Conservation (phyloP, 352 stramenopile genomes). For the Phytophthora crassamura region DNA sequence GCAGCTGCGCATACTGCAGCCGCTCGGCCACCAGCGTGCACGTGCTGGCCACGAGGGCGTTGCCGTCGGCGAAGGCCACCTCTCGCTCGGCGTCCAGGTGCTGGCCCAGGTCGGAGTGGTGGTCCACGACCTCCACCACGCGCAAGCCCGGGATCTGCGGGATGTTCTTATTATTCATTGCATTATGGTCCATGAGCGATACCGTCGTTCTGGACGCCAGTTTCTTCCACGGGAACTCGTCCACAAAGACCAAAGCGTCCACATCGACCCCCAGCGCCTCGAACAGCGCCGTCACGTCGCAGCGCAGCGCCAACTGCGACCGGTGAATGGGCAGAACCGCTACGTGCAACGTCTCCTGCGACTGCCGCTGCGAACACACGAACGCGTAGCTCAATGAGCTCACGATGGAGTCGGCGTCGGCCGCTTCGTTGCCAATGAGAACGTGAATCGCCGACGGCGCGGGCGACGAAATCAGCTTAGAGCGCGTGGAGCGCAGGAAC, state of each 20-base stretch:
- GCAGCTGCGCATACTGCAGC: constrained; percentile 27
- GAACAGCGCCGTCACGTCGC: constrained; percentile 73
- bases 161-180: constrained; percentile 68
- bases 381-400: constrained; percentile 78
- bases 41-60: constrained; percentile 73
- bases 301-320: constrained; percentile 65
- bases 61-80: constrained; percentile 74
- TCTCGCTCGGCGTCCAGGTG: constrained; percentile 55
- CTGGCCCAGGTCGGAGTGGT: constrained; percentile 72
- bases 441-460: constrained; percentile 48
- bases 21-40: constrained; percentile 85
- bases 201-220: constrained; percentile 39
- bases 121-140: constrained; percentile 80
- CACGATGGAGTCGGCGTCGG: constrained; percentile 86
- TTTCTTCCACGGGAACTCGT: constrained; percentile 80
- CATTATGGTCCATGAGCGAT: constrained; percentile 83
- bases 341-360: constrained; percentile 42
- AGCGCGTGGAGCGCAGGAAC: constrained; percentile 27
- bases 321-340: constrained; percentile 73
- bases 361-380: constrained; percentile 33
- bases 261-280: constrained; percentile 59
- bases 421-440: constrained; percentile 81
- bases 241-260: constrained; percentile 67
- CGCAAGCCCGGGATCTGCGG: constrained; percentile 23
- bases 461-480: constrained; percentile 3